phyloP scores from a whole-genome alignment of 257 asterid genomes.

The Anisodus tanguticus region DNA sequence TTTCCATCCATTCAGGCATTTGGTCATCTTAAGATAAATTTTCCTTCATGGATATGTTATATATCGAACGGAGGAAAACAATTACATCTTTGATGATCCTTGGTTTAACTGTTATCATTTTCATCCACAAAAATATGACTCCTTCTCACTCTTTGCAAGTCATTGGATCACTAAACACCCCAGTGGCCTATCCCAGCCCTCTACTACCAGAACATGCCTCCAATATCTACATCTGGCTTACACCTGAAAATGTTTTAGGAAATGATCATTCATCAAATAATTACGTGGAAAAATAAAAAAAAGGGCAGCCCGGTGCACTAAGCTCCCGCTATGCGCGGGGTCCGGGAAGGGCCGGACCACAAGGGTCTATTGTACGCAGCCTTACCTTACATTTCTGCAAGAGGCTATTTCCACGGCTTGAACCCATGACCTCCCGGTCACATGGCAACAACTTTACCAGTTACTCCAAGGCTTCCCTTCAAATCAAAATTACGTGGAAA shows the following conservation, averaged over 20 bases:
- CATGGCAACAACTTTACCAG: no score
- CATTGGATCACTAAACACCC: slow-evolving; percentile 11
- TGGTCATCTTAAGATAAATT: slow-evolving; percentile 8
- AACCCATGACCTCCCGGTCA: no score
- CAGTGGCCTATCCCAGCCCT: neutral
- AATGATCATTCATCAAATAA: neutral
- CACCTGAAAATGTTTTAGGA: slow-evolving; percentile 4
- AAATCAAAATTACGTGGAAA: no score
- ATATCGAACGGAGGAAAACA: neutral
- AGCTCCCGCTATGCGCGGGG: no score
- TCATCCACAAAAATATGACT: slow-evolving; percentile 7
- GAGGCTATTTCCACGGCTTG: no score
- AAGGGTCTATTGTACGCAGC: no score
- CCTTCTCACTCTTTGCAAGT: neutral
- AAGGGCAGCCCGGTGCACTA: no score
- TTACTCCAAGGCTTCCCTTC: no score
- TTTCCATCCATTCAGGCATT: neutral
- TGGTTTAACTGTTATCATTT: slow-evolving; percentile 7
- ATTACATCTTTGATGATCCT: slow-evolving; percentile 19
- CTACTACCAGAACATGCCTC: neutral
- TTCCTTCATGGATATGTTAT: neutral
- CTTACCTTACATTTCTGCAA: no score
- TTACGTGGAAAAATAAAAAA: neutral
- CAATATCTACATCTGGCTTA: neutral
- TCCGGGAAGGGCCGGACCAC: no score